These are phyloP conservation scores for Penicillium verrucosum DNA, from an alignment of 2,329 filamentous ascomycete genomes.

Conservation along the genomic window DNA sequence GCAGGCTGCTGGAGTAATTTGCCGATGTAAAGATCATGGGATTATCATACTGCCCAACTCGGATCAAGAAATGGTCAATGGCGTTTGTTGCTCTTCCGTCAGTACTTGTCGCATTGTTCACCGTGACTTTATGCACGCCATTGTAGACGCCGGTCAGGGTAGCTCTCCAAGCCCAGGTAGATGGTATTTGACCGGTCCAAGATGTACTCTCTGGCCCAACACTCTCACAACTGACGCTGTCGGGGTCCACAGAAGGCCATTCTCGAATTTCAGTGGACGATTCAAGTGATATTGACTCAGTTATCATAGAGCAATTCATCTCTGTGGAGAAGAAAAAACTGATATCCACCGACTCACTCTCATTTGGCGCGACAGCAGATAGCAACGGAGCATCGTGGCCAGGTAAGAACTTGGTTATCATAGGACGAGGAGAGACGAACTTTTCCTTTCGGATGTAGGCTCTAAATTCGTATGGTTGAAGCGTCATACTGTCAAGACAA, in stretches of 20 bases:
- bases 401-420: slow-evolving; percentile 59
- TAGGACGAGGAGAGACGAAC: slow-evolving; percentile 53
- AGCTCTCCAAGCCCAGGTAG: slow-evolving; percentile 53
- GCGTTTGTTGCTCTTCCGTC: slow-evolving; percentile 49
- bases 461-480: slow-evolving; percentile 57
- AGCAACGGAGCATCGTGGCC: slow-evolving; percentile 59
- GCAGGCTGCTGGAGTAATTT: slow-evolving; percentile 57
- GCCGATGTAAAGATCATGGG: slow-evolving; percentile 58
- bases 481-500: slow-evolving; percentile 52
- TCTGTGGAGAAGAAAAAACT: slow-evolving; percentile 57
- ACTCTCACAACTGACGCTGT: slow-evolving; percentile 46
- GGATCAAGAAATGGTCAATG: slow-evolving; percentile 60
- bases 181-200: slow-evolving; percentile 54
- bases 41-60: slow-evolving; percentile 57
- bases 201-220: slow-evolving; percentile 33
- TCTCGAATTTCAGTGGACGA: slow-evolving; percentile 52
- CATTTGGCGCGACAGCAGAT: slow-evolving; percentile 44
- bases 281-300: slow-evolving; percentile 48
- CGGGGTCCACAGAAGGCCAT: slow-evolving; percentile 44
- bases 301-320: slow-evolving; percentile 60
- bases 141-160: slow-evolving; percentile 57
- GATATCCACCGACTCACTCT: slow-evolving; percentile 49
- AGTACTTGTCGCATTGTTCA: slow-evolving; percentile 52
- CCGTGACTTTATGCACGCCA: slow-evolving; percentile 57
- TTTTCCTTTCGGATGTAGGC: slow-evolving; percentile 55